Percentiles rank a stretch among this genome's conserved stretches.
phyloP scores from a whole-genome alignment of 2,329 filamentous ascomycete genomes.

The Cladosporium velox region DNA sequence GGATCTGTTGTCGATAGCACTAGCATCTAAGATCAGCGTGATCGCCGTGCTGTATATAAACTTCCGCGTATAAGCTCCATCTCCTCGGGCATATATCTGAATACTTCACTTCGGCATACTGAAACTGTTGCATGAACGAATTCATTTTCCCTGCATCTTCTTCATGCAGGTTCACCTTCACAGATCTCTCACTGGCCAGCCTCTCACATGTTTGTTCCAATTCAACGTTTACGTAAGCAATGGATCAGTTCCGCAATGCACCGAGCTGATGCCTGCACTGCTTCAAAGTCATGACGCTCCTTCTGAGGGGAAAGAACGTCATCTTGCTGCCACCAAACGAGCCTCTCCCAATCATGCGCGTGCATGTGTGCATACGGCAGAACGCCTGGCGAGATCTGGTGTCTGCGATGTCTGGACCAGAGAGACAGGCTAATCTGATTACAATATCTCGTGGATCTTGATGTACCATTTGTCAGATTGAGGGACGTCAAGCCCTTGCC shows the following conservation, averaged over 20 bases:
- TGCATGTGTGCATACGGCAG: not conserved
- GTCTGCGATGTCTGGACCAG: not conserved
- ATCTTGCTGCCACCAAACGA: not conserved
- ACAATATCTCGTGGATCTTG: not conserved
- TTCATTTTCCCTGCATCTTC: not conserved
- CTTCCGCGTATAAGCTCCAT: not conserved
- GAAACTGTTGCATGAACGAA: not conserved
- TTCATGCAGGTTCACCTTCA: not conserved
- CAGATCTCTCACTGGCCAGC: not conserved
- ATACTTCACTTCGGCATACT: not conserved
- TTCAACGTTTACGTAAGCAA: not conserved
- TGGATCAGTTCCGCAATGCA: not conserved
- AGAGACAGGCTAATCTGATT: not conserved
- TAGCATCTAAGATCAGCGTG: not conserved
- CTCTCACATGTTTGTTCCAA: not conserved
- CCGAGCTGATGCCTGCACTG: not conserved
- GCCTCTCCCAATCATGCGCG: not conserved
- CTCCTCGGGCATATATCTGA: not conserved
- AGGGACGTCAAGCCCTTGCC: not conserved
- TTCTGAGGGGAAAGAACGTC: slow-evolving; percentile 13
- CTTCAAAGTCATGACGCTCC: not conserved
- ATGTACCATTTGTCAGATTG: slow-evolving; percentile 1
- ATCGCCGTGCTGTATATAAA: not conserved
- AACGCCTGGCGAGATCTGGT: not conserved
- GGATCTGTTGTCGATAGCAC: not conserved